Base-by-base conservation (phyloP, 352 stramenopile species). In the Aphanomyces stellatus region DNA sequence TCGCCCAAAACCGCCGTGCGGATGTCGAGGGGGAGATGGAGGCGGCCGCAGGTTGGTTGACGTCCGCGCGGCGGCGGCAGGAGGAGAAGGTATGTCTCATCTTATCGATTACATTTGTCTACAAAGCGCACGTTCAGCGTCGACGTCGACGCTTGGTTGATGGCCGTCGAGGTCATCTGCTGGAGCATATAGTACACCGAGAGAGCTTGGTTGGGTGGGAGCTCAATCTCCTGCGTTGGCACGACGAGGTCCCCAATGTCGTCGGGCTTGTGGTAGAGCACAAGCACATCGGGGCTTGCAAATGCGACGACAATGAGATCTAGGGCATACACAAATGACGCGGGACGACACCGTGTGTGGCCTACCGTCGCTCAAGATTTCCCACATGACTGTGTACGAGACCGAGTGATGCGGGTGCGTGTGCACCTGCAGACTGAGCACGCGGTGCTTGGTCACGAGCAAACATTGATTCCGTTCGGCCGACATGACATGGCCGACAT, bases 161-260 rank as follows among this genome's bases (percentile, higher is more conserved):
- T 17, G 8, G 11, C 33, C 34, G 60, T 67, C 17, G 60, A n/a
- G 10, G 60, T 67, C 49, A 67, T 49, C 57, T 93, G 87, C 65
- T 95, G 85, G 25, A 95, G 73, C 85, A 93, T 95, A 1, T 85
- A 86, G 31, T 80, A 79, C 19, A 95, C 75, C 55, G 92, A 95
- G 24, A 92, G 53, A 24, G 90, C 75, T 62, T 91, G 89, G 27
- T 76, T 86, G 35, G 88, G 79, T 25, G 87, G 83, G 10, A 95
- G 42, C 41, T 76, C 73, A 41, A 95, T 81, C 37, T 80, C 73
- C 59, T 91, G 82, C 59, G 91, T 93, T 31, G 85, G 80, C 34
- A 95, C 65, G n/a, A 84, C 69, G 80, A 95, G 31, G 33, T 92
- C 59, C 51, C 6, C 59, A 41, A 46, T 67, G 53, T 33, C 55